phyloP scores from a whole-genome alignment of 2,329 filamentous ascomycete species.

The Zopfia rhizophila region DNA sequence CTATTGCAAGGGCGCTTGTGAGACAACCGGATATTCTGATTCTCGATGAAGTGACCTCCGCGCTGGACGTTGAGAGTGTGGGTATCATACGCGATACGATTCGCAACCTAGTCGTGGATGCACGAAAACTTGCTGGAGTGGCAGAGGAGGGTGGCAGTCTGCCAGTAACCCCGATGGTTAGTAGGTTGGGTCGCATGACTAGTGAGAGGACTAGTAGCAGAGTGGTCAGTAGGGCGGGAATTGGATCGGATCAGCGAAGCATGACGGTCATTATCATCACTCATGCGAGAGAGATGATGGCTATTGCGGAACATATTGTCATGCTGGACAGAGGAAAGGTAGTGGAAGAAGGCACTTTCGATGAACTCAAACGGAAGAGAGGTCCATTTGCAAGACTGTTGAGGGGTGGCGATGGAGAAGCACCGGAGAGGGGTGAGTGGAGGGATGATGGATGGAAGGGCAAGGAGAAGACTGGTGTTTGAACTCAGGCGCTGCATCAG shows the following conservation, averaged over 20 bases:
- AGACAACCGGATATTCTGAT: constrained; percentile 77
- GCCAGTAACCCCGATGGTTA: too few relatives aligned
- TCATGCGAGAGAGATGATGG: constrained; percentile 88
- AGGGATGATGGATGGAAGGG: constrained; percentile 8
- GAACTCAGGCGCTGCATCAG: too few relatives aligned
- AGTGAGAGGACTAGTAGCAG: too few relatives aligned
- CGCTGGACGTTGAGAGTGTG: constrained; percentile 77
- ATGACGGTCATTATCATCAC: constrained; percentile 84
- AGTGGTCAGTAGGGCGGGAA: constrained; percentile 25
- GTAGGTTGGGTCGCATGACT: constrained; percentile 1
- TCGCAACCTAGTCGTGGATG: constrained; percentile 58
- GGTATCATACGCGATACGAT: constrained; percentile 73
- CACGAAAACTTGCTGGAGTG: background rate
- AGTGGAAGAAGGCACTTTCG: constrained; percentile 75
- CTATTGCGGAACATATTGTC: constrained; percentile 76
- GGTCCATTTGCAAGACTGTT: constrained; percentile 48
- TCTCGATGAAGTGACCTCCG: constrained; percentile 87
- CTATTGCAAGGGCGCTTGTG: constrained; percentile 81
- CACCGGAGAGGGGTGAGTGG: constrained; percentile 1
- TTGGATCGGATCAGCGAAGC: constrained; percentile 8
- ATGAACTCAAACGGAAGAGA: constrained; percentile 61
- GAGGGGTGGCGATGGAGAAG: constrained; percentile 48
- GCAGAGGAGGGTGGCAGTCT: background rate
- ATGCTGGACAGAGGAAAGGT: constrained; percentile 75
- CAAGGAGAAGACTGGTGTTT: constrained; percentile 8